Evolutionary conservation across 495 filamentous ascomycete species (phyloP), one percentile per base, ranked within the genome.

Genomic region (Bryoglossum gracile): DNA sequence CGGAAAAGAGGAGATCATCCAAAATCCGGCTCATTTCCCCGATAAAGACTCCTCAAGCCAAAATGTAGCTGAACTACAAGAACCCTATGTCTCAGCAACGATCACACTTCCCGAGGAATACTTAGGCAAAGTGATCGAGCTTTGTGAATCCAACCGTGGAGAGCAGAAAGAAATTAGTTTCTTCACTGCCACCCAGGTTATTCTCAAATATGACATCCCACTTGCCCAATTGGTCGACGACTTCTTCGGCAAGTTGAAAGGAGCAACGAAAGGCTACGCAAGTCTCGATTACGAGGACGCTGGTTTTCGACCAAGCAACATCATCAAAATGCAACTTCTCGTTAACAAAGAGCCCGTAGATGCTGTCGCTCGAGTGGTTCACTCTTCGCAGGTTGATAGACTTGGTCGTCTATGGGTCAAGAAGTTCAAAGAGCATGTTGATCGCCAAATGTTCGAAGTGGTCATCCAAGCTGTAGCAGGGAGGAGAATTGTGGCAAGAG

Each of bases 401-500:
- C 67, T 92, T 10, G 92, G 89, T 17, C 73, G 83, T 48, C 70
- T 80, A 52, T 98, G 92, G 92, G 92, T 97, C 9, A 81, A 76
- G 16, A 97, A 95, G 66, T 97, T 98, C 72, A 97, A 95, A 63
- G 81, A 95, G 66, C 90, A 95, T 60, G 92, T 98, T 2, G 84
- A 94, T 50, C 72, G 92, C 24, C 94, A 98, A 68, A 85, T 95
- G 72, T 98, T 94, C 62, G 92, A 98, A 65, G 80, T 98, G 4
- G 68, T 97, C 49, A 98, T 98, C 53, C 92, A 98, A 62, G 92
- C 94, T 11, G 84, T 85, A 0, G 83, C 83, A 0, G 94, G 92
- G 2, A 82, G 78, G 48, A 78, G 82, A 37, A 81, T 98, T 46
- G 78, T 98, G 10, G 94, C 92, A 1, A 75, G 92, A 53, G 94